Evolutionary conservation across 495 filamentous ascomycete genomes (phyloP).

Genomic region (Cercophora newfieldiana): DNA sequence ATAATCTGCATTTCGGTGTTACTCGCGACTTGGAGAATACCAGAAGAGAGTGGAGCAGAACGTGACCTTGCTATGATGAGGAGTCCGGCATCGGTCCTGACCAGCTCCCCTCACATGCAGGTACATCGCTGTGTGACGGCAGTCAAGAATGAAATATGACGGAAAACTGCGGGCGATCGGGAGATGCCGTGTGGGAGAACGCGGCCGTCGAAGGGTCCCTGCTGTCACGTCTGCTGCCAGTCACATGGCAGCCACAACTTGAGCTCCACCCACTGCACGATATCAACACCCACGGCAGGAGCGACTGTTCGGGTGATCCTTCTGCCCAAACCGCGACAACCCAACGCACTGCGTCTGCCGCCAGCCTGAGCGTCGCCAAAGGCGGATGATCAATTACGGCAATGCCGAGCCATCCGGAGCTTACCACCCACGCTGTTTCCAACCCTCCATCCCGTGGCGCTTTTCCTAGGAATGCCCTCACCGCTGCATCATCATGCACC

Average conservation of each 20-base stretch:
- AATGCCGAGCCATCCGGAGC: neutral
- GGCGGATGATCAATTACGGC: neutral
- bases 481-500: neutral
- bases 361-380: no score
- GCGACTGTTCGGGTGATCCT: neutral
- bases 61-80: neutral
- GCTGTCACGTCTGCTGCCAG: no score
- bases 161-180: neutral
- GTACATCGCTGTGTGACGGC: neutral
- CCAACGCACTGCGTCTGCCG: neutral
- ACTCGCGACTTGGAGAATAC: neutral
- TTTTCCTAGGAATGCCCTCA: neutral
- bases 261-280: neutral
- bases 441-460: neutral
- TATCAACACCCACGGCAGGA: neutral
- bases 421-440: neutral
- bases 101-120: neutral
- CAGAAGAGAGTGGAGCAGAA: no score
- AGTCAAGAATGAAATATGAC: neutral
- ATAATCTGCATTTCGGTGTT: no score
- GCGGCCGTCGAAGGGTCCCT: no score
- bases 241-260: neutral
- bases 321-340: neutral
- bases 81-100: neutral
- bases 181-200: neutral